Evolutionary conservation across 306 rosid species (phyloP).

Genomic region (Crotalaria pallida): DNA sequence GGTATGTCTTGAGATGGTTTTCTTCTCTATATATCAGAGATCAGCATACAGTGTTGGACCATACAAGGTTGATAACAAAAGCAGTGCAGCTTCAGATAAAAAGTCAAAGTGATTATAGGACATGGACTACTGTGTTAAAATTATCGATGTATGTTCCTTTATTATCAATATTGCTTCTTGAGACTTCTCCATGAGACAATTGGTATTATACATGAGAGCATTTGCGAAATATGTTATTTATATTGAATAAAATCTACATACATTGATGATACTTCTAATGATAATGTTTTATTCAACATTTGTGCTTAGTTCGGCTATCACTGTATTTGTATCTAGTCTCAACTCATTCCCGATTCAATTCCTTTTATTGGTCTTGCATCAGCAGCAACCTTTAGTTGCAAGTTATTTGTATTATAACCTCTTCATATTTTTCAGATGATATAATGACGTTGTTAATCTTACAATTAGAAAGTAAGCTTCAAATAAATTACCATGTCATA

Average conservation of each 20-base stretch:
- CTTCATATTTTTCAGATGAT: not conserved
- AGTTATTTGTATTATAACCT: not conserved
- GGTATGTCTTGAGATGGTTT: conserved; percentile 80
- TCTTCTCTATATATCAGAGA: conserved; percentile 66
- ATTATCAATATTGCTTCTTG: not conserved
- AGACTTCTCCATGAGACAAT: not conserved
- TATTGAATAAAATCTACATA: conserved; percentile 8
- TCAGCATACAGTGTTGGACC: conserved; percentile 64
- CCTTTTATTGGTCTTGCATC: not conserved
- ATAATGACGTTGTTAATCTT: not conserved
- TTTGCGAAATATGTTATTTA: not conserved
- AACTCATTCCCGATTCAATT: not conserved
- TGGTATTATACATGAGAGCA: not conserved
- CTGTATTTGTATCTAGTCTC: not conserved
- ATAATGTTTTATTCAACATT: not conserved
- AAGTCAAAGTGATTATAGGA: conserved; percentile 20
- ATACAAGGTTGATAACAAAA: conserved; percentile 45
- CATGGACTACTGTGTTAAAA: not conserved
- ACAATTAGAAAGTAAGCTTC: not conserved
- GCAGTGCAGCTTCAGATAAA: conserved; percentile 26
- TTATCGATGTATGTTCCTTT: not conserved
- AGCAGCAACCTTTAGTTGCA: not conserved
- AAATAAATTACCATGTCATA: not conserved
- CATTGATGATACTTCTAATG: not conserved
- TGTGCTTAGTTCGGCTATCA: not conserved